phyloP scores from a whole-genome alignment of 345 rosid genomes.

The Garcia nutans region DNA sequence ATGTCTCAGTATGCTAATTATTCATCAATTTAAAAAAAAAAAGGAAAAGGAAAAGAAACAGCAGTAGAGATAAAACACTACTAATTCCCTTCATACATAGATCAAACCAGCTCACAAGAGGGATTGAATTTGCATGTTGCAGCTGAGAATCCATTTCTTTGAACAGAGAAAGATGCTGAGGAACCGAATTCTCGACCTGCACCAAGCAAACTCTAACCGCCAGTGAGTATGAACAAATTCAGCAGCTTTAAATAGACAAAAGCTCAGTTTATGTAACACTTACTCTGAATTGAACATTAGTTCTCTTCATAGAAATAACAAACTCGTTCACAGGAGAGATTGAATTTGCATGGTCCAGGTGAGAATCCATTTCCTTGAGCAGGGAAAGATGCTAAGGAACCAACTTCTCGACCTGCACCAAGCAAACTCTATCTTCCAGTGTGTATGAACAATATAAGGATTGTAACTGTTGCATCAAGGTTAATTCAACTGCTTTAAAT shows the following conservation, averaged over 20 bases:
- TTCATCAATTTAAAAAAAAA: background rate
- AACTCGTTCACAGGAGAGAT: constrained; percentile 2
- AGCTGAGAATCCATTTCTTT: constrained; percentile 13
- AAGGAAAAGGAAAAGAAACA: background rate
- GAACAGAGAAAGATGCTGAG: background rate
- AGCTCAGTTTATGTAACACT: background rate
- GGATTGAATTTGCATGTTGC: constrained; percentile 1
- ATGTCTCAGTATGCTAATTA: too few species aligned
- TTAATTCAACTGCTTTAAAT: too few species aligned
- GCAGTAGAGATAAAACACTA: background rate
- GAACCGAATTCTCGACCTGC: constrained; percentile 9
- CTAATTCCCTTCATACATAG: background rate
- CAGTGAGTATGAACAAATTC: background rate
- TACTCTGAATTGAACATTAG: background rate
- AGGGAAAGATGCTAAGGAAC: background rate
- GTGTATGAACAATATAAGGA: background rate
- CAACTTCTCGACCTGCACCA: constrained; percentile 14
- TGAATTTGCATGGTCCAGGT: background rate
- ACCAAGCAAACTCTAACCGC: constrained; percentile 15
- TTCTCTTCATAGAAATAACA: background rate
- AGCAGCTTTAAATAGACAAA: too few species aligned
- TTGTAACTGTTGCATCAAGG: too few species aligned
- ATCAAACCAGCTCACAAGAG: background rate
- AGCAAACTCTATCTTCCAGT: constrained; percentile 13
- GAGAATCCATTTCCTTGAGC: constrained; percentile 10